Base-by-base conservation (phyloP, 352 stramenopile species). In the Pythium monospermum region DNA sequence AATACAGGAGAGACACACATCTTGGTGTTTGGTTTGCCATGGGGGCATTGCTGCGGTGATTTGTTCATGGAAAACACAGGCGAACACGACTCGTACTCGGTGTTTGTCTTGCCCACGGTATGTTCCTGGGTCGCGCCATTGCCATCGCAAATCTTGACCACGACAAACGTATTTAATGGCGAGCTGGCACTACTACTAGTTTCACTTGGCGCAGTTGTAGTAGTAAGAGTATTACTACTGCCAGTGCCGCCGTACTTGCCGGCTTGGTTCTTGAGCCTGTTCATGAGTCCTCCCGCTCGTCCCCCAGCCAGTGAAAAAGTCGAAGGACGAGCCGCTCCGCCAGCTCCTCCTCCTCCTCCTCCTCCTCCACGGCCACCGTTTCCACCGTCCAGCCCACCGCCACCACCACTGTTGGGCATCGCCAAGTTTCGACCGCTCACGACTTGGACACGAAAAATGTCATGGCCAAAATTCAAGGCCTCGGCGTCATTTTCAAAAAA, bases 401-500 rank as follows among this genome's bases (percentile, higher is more conserved):
- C 19, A 58, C 39, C 21, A 37, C 38, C 8, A 22, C 46, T 63
- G 2, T 59, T 57, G 21, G 49, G 49, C 6, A 50, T 25, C 11
- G 51, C 62, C 19, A 93, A 51, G 30, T 80, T 67, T n/a, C 80
- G 67, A 4, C 68, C 83, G 42, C 59, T 74, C 21, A 94, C 56
- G 2, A 91, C 76, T 31, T 89, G 73, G 0, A 91, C 71, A 1
- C 73, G 76, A n/a, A 84, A 90, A 1, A 90, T 74, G 33, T 94
- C 81, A 51, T 89, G 71, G 22, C 76, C 78, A 54, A 87, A 91
- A 33, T 67, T 69, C 10, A 94, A 61, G n/a, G 83, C 83, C 33
- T 94, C 83, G 1, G 68, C 66, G 30, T 88, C 83, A 52, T 91
- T 77, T 19, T 83, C 75, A 56, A 94, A 94, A 52, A 84, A 84